A percentile compares a stretch with the other conserved stretches of the same genome.
phyloP scores from a whole-genome alignment of 257 asterid species.

The Scutellaria baicalensis region DNA sequence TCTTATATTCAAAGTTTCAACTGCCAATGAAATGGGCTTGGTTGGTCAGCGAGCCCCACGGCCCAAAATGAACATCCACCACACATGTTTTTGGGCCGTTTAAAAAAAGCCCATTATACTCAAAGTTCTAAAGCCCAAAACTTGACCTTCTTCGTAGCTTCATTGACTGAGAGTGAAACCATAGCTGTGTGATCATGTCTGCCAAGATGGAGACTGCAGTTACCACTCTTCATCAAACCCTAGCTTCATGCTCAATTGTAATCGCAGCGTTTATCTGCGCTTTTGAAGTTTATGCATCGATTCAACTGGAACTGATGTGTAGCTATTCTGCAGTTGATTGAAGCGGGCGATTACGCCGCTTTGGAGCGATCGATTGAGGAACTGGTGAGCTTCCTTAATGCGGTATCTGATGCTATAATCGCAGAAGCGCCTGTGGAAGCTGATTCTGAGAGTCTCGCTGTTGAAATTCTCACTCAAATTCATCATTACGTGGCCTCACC shows the following conservation, averaged over 20 bases:
- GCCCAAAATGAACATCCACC: no score
- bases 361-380: conserved; percentile 35
- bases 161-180: background rate
- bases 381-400: conserved; percentile 43
- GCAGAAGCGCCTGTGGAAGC: conserved; percentile 17
- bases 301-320: background rate
- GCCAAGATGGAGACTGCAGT: background rate
- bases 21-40: no score
- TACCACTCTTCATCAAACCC: conserved; percentile 37
- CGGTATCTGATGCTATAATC: conserved; percentile 30
- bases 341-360: conserved; percentile 37
- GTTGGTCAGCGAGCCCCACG: no score
- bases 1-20: no score
- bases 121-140: background rate
- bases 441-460: conserved; percentile 24
- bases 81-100: no score
- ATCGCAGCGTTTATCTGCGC: background rate
- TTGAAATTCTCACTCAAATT: conserved; percentile 45
- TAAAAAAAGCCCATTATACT: no score
- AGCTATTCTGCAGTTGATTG: conserved; percentile 36
- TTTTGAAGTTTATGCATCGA: background rate
- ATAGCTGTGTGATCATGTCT: conserved; percentile 14
- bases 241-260: conserved; percentile 46
- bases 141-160: background rate
- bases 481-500: conserved; percentile 35